phyloP scores from a whole-genome alignment of 176 grass and related monocot genomes.

The Oryza glaberrima region DNA sequence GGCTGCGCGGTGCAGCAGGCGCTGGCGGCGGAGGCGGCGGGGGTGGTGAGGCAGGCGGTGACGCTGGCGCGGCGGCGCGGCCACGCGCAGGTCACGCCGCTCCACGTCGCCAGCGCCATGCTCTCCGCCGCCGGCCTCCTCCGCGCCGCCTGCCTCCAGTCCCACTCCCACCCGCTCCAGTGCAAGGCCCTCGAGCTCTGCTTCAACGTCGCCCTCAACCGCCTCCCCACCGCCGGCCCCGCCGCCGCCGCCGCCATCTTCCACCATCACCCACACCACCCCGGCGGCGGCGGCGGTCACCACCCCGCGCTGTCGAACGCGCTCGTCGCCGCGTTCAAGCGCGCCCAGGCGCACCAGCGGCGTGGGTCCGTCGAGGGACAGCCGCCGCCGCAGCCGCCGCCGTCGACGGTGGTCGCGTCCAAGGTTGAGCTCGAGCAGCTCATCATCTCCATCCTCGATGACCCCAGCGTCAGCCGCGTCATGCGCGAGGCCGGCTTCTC shows the following conservation, averaged over 20 bases:
- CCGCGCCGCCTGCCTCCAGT: slow-evolving; percentile 80
- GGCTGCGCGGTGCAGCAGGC: slow-evolving; percentile 87
- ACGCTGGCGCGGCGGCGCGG: slow-evolving; percentile 71
- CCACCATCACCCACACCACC: slow-evolving; percentile 22
- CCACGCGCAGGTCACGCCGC: slow-evolving; percentile 90
- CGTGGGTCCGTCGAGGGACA: slow-evolving; percentile 55
- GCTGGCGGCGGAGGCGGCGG: slow-evolving; percentile 69
- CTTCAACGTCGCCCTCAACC: slow-evolving; percentile 98
- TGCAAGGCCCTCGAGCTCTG: slow-evolving; percentile 98
- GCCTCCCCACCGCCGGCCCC: slow-evolving; percentile 66
- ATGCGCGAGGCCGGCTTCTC: slow-evolving; percentile 96
- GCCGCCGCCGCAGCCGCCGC: neutral
- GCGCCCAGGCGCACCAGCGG: slow-evolving; percentile 89
- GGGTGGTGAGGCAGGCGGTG: slow-evolving; percentile 71
- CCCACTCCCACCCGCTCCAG: slow-evolving; percentile 91
- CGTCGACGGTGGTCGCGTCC: slow-evolving; percentile 41
- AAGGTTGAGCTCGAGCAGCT: slow-evolving; percentile 92
- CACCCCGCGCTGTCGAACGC: slow-evolving; percentile 92
- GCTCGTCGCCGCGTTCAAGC: slow-evolving; percentile 92
- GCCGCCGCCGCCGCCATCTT: slow-evolving; percentile 44
- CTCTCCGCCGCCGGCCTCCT: slow-evolving; percentile 64
- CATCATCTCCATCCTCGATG: slow-evolving; percentile 93
- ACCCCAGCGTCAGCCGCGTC: slow-evolving; percentile 91
- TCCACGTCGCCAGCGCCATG: slow-evolving; percentile 92
- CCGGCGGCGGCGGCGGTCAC: neutral